A percentile compares a stretch with the other conserved stretches of the same genome.
Evolutionary conservation across 352 stramenopile species (phyloP).

Genomic region (Hyaloperonospora brassicae): DNA sequence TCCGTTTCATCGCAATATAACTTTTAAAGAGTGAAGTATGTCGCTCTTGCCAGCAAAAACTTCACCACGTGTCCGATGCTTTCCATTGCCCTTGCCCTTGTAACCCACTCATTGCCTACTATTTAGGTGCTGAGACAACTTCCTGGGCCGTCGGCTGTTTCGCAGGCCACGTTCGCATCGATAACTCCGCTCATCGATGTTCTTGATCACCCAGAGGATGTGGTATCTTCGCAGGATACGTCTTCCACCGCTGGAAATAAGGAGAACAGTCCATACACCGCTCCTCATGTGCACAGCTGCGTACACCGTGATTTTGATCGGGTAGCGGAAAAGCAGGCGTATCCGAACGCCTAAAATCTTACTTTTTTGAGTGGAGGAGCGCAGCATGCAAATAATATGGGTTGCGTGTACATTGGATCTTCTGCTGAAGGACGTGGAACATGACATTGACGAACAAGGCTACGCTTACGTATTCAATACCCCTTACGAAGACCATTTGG

Average conservation of each 20-base stretch:
- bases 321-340: slow-evolving; percentile 8
- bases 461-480: slow-evolving; percentile 10
- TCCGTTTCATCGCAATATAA: too few species aligned
- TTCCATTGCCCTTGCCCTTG: slow-evolving; percentile 41
- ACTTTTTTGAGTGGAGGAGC: slow-evolving; percentile 23
- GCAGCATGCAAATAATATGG: slow-evolving; percentile 9
- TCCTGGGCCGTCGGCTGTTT: not conserved
- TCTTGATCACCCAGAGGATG: not conserved
- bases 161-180: not conserved
- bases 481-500: slow-evolving; percentile 1
- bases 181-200: slow-evolving; percentile 10
- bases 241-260: not conserved
- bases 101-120: not conserved
- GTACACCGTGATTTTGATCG: slow-evolving; percentile 18
- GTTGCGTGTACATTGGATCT: slow-evolving; percentile 10
- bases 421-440: slow-evolving; percentile 12
- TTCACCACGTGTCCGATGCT: too few species aligned
- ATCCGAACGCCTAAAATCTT: slow-evolving; percentile 5
- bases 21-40: too few species aligned
- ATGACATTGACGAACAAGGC: slow-evolving; percentile 16
- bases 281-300: slow-evolving; percentile 9
- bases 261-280: not conserved
- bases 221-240: not conserved
- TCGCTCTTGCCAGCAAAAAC: too few species aligned
- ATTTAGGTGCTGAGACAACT: slow-evolving; percentile 12